phyloP scores from a whole-genome alignment of 2,329 filamentous ascomycete genomes.

The Botrytis paeoniae region DNA sequence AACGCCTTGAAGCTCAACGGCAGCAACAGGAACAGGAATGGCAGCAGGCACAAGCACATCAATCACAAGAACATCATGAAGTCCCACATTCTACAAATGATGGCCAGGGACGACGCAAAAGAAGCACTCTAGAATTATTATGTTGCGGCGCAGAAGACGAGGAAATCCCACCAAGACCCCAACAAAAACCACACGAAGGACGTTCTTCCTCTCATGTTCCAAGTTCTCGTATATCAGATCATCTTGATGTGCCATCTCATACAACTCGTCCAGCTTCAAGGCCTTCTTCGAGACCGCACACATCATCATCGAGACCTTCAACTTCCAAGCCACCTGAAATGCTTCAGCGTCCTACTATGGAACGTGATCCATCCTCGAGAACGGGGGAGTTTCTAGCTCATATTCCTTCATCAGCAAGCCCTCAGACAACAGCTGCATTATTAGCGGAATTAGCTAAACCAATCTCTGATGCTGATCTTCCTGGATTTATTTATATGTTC shows the following conservation, averaged over 20 bases:
- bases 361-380: constrained; percentile 34
- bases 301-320: constrained; percentile 18
- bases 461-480: constrained; percentile 70
- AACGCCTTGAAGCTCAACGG: constrained; percentile 17
- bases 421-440: constrained; percentile 66
- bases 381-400: constrained; percentile 56
- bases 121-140: constrained; percentile 28
- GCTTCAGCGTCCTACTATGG: constrained; percentile 29
- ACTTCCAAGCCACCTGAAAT: constrained; percentile 22
- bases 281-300: constrained; percentile 15
- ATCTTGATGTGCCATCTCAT: constrained; percentile 16
- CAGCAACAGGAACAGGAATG: constrained; percentile 16
- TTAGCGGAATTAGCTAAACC: constrained; percentile 74
- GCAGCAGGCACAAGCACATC: constrained; percentile 9
- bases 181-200: constrained; percentile 20
- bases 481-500: constrained; percentile 98
- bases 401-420: constrained; percentile 65
- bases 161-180: constrained; percentile 30
- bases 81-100: background rate
- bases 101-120: constrained; percentile 22
- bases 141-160: constrained; percentile 36
- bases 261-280: constrained; percentile 19
- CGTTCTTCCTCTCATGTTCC: constrained; percentile 23
- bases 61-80: background rate
- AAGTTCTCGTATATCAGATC: background rate